phyloP scores from a whole-genome alignment of 2,329 filamentous ascomycete genomes.

The Pseudogymnoascus destructans region DNA sequence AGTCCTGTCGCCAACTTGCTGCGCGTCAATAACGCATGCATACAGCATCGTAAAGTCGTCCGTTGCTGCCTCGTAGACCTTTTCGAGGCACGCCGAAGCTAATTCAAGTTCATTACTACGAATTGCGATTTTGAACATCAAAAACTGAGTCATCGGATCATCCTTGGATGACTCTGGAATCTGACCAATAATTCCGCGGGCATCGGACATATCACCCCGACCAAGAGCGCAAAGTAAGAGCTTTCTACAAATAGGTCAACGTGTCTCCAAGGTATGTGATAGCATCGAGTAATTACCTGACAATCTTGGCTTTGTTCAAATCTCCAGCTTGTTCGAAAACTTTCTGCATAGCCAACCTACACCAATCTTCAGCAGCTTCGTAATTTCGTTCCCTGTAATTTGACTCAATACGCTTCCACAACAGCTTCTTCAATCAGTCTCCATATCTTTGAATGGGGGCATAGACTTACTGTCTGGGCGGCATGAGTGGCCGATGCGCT shows the following conservation, averaged over 20 bases:
- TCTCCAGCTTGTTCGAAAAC: slow-evolving; percentile 54
- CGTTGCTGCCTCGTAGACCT: slow-evolving; percentile 39
- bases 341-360: slow-evolving; percentile 50
- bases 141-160: slow-evolving; percentile 54
- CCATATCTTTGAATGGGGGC: not conserved
- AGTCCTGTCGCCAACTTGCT: slow-evolving; percentile 46
- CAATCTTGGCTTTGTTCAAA: slow-evolving; percentile 53
- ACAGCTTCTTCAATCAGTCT: slow-evolving; percentile 37
- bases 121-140: slow-evolving; percentile 63
- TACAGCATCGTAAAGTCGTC: slow-evolving; percentile 55
- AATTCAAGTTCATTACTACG: slow-evolving; percentile 41
- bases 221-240: slow-evolving; percentile 56
- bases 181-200: slow-evolving; percentile 40
- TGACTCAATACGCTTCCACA: slow-evolving; percentile 69
- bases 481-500: slow-evolving; percentile 50
- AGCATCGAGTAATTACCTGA: slow-evolving; percentile 9
- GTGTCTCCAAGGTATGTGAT: slow-evolving; percentile 8
- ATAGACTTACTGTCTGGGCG: slow-evolving; percentile 45
- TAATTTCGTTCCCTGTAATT: slow-evolving; percentile 40
- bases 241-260: slow-evolving; percentile 40
- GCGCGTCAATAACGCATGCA: slow-evolving; percentile 67
- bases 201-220: slow-evolving; percentile 39
- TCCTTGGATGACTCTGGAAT: slow-evolving; percentile 46
- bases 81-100: slow-evolving; percentile 50
- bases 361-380: slow-evolving; percentile 54